Conservation (phyloP, 306 rosid species). For the Malus fusca region DNA sequence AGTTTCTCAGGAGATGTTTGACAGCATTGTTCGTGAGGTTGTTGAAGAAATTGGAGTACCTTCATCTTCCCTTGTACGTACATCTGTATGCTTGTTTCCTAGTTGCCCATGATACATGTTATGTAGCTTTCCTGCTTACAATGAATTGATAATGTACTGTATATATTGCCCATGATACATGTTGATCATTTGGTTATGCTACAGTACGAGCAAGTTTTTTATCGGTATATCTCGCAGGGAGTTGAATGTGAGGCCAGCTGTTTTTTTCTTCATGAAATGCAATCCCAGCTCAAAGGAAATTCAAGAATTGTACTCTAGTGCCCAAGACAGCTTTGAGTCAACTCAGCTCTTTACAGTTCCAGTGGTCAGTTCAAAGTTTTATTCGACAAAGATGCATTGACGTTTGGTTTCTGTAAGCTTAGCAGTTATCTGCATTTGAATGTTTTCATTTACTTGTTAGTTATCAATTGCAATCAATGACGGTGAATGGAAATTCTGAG, state of each 20-base stretch:
- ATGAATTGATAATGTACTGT: background rate
- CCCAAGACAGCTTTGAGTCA: slow-evolving; percentile 91
- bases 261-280: slow-evolving; percentile 85
- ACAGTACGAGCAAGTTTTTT: slow-evolving; percentile 54
- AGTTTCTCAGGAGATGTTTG: slow-evolving; percentile 78
- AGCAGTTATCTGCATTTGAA: background rate
- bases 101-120: background rate
- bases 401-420: slow-evolving; percentile 15
- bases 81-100: background rate
- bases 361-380: slow-evolving; percentile 43
- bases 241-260: slow-evolving; percentile 71
- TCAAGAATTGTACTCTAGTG: slow-evolving; percentile 54
- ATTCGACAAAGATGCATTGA: background rate
- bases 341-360: slow-evolving; percentile 72
- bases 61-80: slow-evolving; percentile 69
- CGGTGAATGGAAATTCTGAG: background rate
- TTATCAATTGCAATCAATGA: background rate
- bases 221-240: slow-evolving; percentile 75
- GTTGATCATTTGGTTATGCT: slow-evolving; percentile 23
- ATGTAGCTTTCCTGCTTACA: background rate
- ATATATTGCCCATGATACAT: background rate
- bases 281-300: slow-evolving; percentile 60
- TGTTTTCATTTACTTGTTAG: background rate
- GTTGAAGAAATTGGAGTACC: slow-evolving; percentile 97
- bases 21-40: slow-evolving; percentile 86